Percentiles rank a stretch among this genome's conserved stretches.
These are phyloP conservation scores for Pistacia atlantica DNA, from an alignment of 345 rosid genomes.

Conservation along the genomic window DNA sequence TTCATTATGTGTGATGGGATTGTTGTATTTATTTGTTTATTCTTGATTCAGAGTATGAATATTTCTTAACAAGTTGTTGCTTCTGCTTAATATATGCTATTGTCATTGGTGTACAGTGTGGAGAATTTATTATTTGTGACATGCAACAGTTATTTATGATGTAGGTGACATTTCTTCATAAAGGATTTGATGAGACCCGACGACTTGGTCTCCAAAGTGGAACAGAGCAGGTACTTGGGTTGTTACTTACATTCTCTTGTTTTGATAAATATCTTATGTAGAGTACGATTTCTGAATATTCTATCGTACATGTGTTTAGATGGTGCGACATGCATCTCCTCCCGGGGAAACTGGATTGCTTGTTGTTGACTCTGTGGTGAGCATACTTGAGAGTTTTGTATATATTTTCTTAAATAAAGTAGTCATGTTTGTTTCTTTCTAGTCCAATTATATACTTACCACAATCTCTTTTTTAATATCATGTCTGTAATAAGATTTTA, in stretches of 20 bases:
- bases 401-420: not conserved
- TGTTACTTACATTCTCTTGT: not conserved
- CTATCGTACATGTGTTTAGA: constrained; percentile 48
- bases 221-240: constrained; percentile 76
- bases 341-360: constrained; percentile 94
- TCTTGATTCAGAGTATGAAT: not conserved
- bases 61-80: not conserved
- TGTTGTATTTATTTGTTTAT: not conserved
- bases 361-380: constrained; percentile 90
- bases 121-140: not conserved
- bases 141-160: constrained; percentile 21
- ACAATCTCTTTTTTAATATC: too few relatives aligned
- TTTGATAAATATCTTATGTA: constrained; percentile 2
- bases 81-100: not conserved
- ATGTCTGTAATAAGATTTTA: constrained; percentile 15
- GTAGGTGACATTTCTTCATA: constrained; percentile 83
- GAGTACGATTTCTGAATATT: constrained; percentile 13
- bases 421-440: too few relatives aligned
- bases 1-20: not conserved
- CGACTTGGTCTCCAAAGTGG: constrained; percentile 85
- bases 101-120: not conserved
- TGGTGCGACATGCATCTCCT: constrained; percentile 79
- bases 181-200: constrained; percentile 97
- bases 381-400: constrained; percentile 17
- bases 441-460: too few relatives aligned